Percentiles rank a stretch among this genome's conserved stretches.
These are phyloP conservation scores for Verticillium nonalfalfae DNA, from an alignment of 2,329 filamentous ascomycete species.

Conservation along the genomic window DNA sequence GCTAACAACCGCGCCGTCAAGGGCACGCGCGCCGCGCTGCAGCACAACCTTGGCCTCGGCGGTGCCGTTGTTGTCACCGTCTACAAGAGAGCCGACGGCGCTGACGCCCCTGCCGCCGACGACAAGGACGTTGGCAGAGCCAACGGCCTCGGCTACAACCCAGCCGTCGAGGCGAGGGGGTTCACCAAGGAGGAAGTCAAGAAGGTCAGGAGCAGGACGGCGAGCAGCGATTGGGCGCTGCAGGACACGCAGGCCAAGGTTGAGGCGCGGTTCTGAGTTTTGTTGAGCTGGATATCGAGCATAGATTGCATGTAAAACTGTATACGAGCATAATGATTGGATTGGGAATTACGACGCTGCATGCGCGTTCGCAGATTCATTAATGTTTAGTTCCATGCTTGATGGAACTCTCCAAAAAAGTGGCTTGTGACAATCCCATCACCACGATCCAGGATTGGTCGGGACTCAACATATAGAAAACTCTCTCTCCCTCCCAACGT, in stretches of 20 bases:
- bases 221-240: slow-evolving; percentile 67
- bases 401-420: no score
- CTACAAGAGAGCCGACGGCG: slow-evolving; percentile 77
- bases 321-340: background rate
- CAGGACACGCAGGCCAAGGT: slow-evolving; percentile 50
- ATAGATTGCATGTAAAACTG: background rate
- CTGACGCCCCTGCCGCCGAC: slow-evolving; percentile 52
- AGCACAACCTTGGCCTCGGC: slow-evolving; percentile 90
- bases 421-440: no score
- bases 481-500: no score
- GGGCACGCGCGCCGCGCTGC: slow-evolving; percentile 66
- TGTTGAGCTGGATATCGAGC: background rate
- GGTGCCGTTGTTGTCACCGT: slow-evolving; percentile 88
- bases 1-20: slow-evolving; percentile 77
- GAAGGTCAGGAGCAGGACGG: slow-evolving; percentile 62
- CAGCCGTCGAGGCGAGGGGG: slow-evolving; percentile 80
- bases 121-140: slow-evolving; percentile 57
- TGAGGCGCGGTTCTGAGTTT: slow-evolving; percentile 25
- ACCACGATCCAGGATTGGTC: no score
- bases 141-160: slow-evolving; percentile 81
- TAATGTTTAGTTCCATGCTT: no score
- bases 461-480: no score
- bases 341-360: no score
- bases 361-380: no score
- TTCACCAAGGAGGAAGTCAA: slow-evolving; percentile 73